phyloP scores from a whole-genome alignment of 495 filamentous ascomycete genomes.

The Penicillium diatomitis region DNA sequence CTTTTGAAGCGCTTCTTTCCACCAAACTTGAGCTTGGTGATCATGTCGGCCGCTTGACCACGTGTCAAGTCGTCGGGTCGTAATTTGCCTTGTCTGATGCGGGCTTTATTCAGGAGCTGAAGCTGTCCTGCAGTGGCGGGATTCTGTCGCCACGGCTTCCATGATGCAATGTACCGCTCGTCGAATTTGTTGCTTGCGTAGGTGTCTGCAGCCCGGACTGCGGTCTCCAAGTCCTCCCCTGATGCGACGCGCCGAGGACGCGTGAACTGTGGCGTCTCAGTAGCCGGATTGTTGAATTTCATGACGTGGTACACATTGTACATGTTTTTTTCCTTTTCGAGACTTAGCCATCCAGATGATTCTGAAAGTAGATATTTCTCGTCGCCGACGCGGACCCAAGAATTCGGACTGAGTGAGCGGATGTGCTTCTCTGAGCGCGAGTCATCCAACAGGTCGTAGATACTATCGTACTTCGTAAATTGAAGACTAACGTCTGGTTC shows the following conservation, averaged over 20 bases:
- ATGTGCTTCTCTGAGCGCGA: conserved; percentile 69
- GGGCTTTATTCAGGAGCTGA: conserved; percentile 58
- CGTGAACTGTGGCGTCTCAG: conserved; percentile 35
- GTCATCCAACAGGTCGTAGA: conserved; percentile 83
- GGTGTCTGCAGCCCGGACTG: conserved; percentile 74
- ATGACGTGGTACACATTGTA: conserved; percentile 28
- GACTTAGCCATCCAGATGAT: conserved; percentile 41
- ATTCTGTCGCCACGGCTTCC: conserved; percentile 55
- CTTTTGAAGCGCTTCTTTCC: conserved; percentile 60
- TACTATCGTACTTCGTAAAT: conserved; percentile 83
- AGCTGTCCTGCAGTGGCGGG: conserved; percentile 64
- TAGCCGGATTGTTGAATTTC: conserved; percentile 18
- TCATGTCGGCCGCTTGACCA: conserved; percentile 82
- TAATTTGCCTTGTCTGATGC: conserved; percentile 46
- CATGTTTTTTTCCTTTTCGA: conserved; percentile 39
- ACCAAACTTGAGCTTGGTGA: conserved; percentile 81
- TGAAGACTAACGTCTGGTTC: conserved; percentile 26
- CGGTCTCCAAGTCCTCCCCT: conserved; percentile 53
- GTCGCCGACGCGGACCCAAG: conserved; percentile 70
- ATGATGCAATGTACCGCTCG: conserved; percentile 44
- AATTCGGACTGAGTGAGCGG: conserved; percentile 55
- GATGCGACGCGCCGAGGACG: conserved; percentile 56
- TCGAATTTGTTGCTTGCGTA: conserved; percentile 60
- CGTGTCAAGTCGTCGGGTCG: conserved; percentile 53
- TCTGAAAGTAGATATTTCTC: conserved; percentile 57